Base-by-base conservation (phyloP, 129 eudicot species). In the Flaveria trinervia region DNA sequence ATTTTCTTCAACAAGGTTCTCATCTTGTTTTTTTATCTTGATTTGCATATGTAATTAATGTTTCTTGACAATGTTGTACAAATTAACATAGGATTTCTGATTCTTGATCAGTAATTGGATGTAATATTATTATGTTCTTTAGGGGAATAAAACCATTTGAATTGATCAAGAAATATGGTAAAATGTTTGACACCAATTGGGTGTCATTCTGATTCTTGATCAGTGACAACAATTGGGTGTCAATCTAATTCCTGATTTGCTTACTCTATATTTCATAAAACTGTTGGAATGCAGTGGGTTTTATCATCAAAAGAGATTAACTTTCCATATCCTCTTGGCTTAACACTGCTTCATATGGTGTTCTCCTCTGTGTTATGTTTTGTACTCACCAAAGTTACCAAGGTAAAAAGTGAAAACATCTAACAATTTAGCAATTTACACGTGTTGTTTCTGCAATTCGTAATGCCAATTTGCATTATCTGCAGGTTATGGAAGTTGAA, bases 301-400 rank as follows among this genome's bases (percentile, higher is more conserved):
- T 81, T 93, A 81, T 93, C 98, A 33, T 93, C 97, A 3, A 91
- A 91, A 84, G 98, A 91, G 79, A 89, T 93, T 64, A 93, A 91
- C 83, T 93, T 91, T 68, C 98, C 97, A 2, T 91, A 89, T 76
- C 98, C 98, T 30, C 98, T 93, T 68, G 98, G 92, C 50, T 71
- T 93, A 80, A 91, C 98, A 54, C 93, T 93, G 15, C 90, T 91
- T 85, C 98, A 93, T 86, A 93, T 91, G 98, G 77, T 91, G 51
- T 93, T 94, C 83, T 94, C 98, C n/a, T 94, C 97, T 52, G 89
- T 89, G 26, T 60, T 94, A 44, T 94, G 98, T 74, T 89, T 89
- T 82, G 16, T 82, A 68, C 82, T 94, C 44, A 88, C 92, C 80
- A 91, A 86, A 81, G 93, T 89, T 75, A 68, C 84, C 83, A 94